Base-by-base conservation (phyloP, 768 basidiomycete genomes). In the Lyophyllum shimeji region DNA sequence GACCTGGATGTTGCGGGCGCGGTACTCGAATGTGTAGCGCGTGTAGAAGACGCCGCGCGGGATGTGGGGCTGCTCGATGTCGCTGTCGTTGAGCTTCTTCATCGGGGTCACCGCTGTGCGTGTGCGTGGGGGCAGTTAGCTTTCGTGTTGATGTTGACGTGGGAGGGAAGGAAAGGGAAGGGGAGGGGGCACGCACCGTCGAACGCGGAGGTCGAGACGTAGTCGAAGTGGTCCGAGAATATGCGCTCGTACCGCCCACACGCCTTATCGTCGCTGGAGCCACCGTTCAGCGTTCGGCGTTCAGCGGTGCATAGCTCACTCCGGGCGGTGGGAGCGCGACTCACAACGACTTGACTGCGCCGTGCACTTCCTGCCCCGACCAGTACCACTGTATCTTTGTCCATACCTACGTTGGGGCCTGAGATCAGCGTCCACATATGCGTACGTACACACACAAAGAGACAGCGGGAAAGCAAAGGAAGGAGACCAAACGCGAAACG, bases 331-430 rank as follows among this genome's bases (percentile, higher is more conserved):
- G 13, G 13, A 11, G 20, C 13, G 37, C 3, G 21, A 71, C 81
- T 53, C 53, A 84, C 82, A 84, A 82, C 1, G 79, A 77, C 27
- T 78, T 77, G 27, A 81, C 62, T 0, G 75, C 68, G 1, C 59
- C 59, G 0, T 70, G 68, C 0, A 81, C 76, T 33, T 87, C 85
- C n/a, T 68, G 47, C 0, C 75, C 72, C 1, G 77, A 73, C 66
- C 82, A 87, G 46, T 70, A 84, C 85, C 85, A 87, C 46, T 80
- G 75, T 0, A 86, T 74, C 9, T 59, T 65, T 0, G 70, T 74
- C 81, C 82, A 85, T 0, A 85, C 83, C 78, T 86, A 29, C 29
- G n/a, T 34, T 1, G 34, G 40, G 6, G 31, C 25, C 18, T 20
- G 33, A 8, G 27, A n/a, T 21, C n/a, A 27, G 11, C n/a, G n/a